Evolutionary conservation across 2,329 filamentous ascomycete genomes (phyloP).

Genomic region (Pyrenophora teres): DNA sequence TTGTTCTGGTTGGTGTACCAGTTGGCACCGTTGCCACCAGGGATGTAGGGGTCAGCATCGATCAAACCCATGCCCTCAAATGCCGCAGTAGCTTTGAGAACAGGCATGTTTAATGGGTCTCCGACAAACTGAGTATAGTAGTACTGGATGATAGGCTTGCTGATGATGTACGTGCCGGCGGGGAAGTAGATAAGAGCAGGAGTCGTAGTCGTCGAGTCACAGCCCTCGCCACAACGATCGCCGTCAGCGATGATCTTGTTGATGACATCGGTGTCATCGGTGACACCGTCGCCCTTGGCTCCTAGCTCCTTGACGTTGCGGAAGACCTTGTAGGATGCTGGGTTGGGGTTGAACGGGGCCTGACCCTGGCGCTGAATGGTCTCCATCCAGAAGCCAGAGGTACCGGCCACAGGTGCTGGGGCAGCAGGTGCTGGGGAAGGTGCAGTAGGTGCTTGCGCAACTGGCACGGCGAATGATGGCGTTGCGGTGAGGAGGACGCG

Average conservation of each 20-base stretch:
- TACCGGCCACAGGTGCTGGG: constrained; percentile 25
- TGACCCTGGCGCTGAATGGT: constrained; percentile 70
- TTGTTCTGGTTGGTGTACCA: constrained; percentile 61
- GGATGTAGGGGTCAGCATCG: constrained; percentile 82
- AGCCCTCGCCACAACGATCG: constrained; percentile 76
- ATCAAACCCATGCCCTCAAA: constrained; percentile 89
- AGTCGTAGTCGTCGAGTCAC: constrained; percentile 80
- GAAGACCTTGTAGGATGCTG: constrained; percentile 64
- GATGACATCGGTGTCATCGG: constrained; percentile 88
- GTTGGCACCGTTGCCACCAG: constrained; percentile 59
- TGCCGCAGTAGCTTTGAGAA: constrained; percentile 64
- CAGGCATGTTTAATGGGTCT: constrained; percentile 72
- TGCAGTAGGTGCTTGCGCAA: constrained; percentile 30
- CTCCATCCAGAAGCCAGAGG: constrained; percentile 69
- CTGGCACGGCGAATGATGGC: constrained; percentile 36
- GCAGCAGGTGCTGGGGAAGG: constrained; percentile 23
- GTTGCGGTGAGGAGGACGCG: constrained; percentile 42
- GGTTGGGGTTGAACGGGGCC: constrained; percentile 63
- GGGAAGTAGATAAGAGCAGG: constrained; percentile 93
- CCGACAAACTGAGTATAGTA: constrained; percentile 96
- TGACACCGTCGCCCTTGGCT: constrained; percentile 62
- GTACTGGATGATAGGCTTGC: constrained; percentile 76
- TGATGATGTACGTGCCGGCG: constrained; percentile 81
- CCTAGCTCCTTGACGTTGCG: constrained; percentile 55
- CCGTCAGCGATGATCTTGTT: constrained; percentile 81